A percentile compares a stretch with the other conserved stretches of the same genome.
Conservation (phyloP, 2,329 filamentous ascomycete species). For the Teratosphaeria gauchensis region DNA sequence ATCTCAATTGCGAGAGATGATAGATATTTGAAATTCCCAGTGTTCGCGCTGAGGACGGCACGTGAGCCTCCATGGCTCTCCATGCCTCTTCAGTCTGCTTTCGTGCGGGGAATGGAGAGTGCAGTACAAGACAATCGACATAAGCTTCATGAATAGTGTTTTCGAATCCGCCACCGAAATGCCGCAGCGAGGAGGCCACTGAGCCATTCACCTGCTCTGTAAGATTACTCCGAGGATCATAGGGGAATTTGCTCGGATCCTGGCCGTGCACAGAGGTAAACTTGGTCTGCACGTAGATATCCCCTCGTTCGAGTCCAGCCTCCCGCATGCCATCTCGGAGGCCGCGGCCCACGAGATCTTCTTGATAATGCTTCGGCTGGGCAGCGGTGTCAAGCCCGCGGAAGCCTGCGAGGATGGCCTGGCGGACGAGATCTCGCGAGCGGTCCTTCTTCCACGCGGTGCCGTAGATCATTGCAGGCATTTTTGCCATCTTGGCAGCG, state of each 20-base stretch:
- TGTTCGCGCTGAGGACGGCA: conserved; percentile 53
- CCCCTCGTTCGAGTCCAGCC: conserved; percentile 47
- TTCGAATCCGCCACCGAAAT: conserved; percentile 42
- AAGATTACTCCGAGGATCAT: conserved; percentile 49
- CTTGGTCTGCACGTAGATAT: conserved; percentile 76
- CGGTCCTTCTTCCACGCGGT: conserved; percentile 76
- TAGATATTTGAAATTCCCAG: conserved; percentile 69
- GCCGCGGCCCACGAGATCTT: conserved; percentile 59
- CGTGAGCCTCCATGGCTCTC: conserved; percentile 55
- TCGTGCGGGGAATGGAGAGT: conserved; percentile 45
- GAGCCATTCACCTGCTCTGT: conserved; percentile 58
- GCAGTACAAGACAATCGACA: conserved; percentile 50
- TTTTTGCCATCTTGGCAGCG: conserved; percentile 1
- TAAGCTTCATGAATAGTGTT: conserved; percentile 35
- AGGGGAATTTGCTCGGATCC: conserved; percentile 51
- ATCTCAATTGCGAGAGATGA: conserved; percentile 43
- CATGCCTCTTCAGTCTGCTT: conserved; percentile 54
- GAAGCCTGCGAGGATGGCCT: conserved; percentile 60
- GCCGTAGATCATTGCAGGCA: conserved; percentile 57
- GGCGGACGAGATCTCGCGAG: conserved; percentile 57
- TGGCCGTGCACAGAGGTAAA: conserved; percentile 60
- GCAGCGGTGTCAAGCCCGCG: conserved; percentile 67
- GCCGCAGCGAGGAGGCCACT: conserved; percentile 54
- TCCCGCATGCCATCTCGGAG: conserved; percentile 52
- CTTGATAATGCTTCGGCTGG: conserved; percentile 69